These are phyloP conservation scores for Hyphopichia pseudoburtonii DNA, from an alignment of 1,139 yeast genomes.

Conservation along the genomic window DNA sequence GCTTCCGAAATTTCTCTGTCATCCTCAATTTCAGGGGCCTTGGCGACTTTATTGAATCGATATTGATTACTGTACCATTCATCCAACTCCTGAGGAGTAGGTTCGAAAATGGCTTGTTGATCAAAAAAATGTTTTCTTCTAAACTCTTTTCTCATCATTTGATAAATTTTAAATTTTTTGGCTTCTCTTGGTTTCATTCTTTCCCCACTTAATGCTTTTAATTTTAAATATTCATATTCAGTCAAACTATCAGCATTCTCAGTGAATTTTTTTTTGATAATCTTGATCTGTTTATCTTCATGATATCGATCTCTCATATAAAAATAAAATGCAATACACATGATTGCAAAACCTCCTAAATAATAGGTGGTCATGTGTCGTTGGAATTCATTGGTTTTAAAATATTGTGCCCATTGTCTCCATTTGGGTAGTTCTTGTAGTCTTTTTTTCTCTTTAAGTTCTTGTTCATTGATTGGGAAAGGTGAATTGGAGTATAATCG, in stretches of 20 bases:
- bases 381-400: conserved; percentile 38
- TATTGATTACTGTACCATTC: conserved; percentile 44
- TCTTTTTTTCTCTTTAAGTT: conserved; percentile 22
- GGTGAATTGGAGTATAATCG: conserved; percentile 24
- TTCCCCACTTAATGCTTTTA: conserved; percentile 53
- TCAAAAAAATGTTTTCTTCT: conserved; percentile 48
- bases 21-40: conserved; percentile 28
- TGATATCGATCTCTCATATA: conserved; percentile 67
- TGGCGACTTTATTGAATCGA: conserved; percentile 20
- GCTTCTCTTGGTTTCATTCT: conserved; percentile 57
- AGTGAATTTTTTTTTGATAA: conserved; percentile 42
- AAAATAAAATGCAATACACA: conserved; percentile 59
- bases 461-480: conserved; percentile 33
- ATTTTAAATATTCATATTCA: conserved; percentile 63
- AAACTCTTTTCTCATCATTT: conserved; percentile 52
- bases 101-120: conserved; percentile 46
- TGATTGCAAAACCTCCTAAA: conserved; percentile 54
- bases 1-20: conserved; percentile 13
- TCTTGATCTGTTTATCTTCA: conserved; percentile 61
- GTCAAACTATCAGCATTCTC: conserved; percentile 39
- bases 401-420: conserved; percentile 41
- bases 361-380: conserved; percentile 48
- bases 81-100: conserved; percentile 51
- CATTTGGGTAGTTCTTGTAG: conserved; percentile 32
- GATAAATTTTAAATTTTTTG: conserved; percentile 52